phyloP scores from a whole-genome alignment of 1,284 basidiomycete genomes.

The Cryptococcus depauperatus region DNA sequence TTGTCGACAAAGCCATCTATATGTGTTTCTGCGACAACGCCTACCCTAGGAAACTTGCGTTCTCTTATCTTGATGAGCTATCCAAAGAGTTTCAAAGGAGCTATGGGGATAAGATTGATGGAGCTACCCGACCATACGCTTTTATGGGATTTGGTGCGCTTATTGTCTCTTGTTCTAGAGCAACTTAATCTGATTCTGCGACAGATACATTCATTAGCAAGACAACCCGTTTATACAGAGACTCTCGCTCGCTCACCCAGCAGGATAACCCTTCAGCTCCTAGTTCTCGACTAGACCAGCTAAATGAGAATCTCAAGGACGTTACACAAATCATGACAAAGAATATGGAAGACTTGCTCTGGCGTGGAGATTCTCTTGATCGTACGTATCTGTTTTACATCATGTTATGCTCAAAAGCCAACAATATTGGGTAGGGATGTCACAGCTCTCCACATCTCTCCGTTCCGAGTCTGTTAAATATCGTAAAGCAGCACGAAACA shows the following conservation, averaged over 20 bases:
- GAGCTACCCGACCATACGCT: constrained; percentile 80
- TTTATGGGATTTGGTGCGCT: constrained; percentile 87
- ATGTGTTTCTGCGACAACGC: constrained; percentile 92
- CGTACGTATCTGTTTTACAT: constrained; percentile 50
- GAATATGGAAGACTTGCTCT: constrained; percentile 98
- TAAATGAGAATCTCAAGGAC: constrained; percentile 95
- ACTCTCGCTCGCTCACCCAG: constrained; percentile 72
- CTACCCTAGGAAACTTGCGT: constrained; percentile 94
- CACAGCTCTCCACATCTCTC: constrained; percentile 91
- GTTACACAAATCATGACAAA: constrained; percentile 99
- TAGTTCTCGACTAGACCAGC: constrained; percentile 59
- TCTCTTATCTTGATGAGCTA: constrained; percentile 94
- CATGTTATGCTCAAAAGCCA: neutral
- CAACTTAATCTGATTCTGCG: neutral
- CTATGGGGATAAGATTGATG: constrained; percentile 85
- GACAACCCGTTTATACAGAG: constrained; percentile 87
- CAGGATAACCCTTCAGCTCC: constrained; percentile 22
- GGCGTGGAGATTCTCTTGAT: constrained; percentile 94
- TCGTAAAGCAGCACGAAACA: constrained; percentile 86
- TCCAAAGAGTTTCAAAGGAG: constrained; percentile 87
- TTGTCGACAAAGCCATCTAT: constrained; percentile 86
- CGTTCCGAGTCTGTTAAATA: constrained; percentile 97
- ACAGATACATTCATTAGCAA: constrained; percentile 99
- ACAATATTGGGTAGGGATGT: constrained; percentile 65
- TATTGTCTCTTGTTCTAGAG: neutral